A percentile compares a stretch with the other conserved stretches of the same genome.
Evolutionary conservation across 257 asterid genomes (phyloP).

Genomic region (Fraxinus excelsior): DNA sequence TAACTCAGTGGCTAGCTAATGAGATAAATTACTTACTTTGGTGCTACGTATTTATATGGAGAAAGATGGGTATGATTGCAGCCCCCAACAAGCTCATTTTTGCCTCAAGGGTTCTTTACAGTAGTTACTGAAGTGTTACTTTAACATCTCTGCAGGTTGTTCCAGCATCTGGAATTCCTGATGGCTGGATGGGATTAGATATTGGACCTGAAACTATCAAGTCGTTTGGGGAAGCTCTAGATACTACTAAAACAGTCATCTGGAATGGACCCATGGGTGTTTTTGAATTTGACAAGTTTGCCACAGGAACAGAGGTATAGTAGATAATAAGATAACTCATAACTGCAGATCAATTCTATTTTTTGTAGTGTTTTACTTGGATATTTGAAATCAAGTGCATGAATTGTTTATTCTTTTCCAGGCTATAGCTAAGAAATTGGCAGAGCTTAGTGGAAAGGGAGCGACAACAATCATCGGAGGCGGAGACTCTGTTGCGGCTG

Average conservation of each 20-base stretch:
- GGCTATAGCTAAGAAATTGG: constrained; percentile 77
- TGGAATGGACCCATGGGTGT: constrained; percentile 97
- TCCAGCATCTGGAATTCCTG: constrained; percentile 79
- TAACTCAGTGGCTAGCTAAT: background rate
- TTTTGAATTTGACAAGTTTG: constrained; percentile 84
- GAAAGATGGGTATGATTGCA: background rate
- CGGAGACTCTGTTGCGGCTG: constrained; percentile 96
- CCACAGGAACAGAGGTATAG: constrained; percentile 81
- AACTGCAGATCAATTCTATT: background rate
- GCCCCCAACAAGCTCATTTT: background rate
- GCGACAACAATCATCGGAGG: constrained; percentile 93
- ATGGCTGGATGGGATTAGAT: constrained; percentile 92
- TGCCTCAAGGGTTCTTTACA: background rate
- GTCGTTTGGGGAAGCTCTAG: constrained; percentile 62
- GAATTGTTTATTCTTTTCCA: constrained; percentile 18
- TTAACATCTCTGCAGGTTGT: constrained; percentile 44
- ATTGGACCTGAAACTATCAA: constrained; percentile 79
- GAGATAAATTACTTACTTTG: constrained; percentile 9
- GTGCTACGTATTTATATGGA: background rate
- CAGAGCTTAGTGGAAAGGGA: constrained; percentile 87
- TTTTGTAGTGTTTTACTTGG: background rate
- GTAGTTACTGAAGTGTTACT: background rate
- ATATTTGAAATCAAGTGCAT: background rate
- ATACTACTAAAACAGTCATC: constrained; percentile 66
- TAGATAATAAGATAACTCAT: background rate